Percentiles rank a stretch among this genome's conserved stretches.
These are phyloP conservation scores for Hymenoscyphus fructigenus DNA, from an alignment of 2,329 filamentous ascomycete species.

Conservation along the genomic window DNA sequence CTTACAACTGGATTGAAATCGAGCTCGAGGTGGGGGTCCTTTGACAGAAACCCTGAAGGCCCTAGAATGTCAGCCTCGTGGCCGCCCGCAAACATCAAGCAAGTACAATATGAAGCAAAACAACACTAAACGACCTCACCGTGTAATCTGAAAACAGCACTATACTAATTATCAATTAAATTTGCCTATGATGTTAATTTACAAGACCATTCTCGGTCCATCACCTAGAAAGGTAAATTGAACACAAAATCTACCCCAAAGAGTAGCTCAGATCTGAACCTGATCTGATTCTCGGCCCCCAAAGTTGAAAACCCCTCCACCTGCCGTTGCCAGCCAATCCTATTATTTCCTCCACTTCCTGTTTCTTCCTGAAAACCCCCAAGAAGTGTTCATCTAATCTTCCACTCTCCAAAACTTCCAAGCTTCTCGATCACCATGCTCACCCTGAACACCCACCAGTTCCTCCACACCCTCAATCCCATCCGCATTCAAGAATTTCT, in stretches of 20 bases:
- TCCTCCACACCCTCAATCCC: conserved; percentile 83
- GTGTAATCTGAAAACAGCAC: neutral
- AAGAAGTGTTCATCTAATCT: conserved; percentile 24
- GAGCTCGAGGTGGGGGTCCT: neutral
- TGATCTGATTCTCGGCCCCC: neutral
- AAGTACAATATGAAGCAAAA: neutral
- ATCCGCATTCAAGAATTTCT: conserved; percentile 81
- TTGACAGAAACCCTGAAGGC: neutral
- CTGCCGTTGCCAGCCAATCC: conserved; percentile 27
- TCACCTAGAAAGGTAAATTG: neutral
- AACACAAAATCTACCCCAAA: neutral
- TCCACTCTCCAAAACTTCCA: conserved; percentile 85
- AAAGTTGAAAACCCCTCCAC: neutral
- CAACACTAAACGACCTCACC: neutral
- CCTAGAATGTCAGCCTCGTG: neutral
- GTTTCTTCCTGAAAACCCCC: neutral
- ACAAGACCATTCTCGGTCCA: neutral
- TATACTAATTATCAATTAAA: neutral
- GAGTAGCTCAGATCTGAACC: neutral
- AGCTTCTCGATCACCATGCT: conserved; percentile 67
- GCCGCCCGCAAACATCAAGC: too few relatives aligned
- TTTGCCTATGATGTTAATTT: neutral
- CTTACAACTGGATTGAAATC: too few relatives aligned
- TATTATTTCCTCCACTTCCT: neutral
- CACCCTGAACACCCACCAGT: conserved; percentile 76